Evolutionary conservation across 2,329 filamentous ascomycete species (phyloP), one percentile per base, ranked within the genome.

Genomic region (Emergomyces orientalis): DNA sequence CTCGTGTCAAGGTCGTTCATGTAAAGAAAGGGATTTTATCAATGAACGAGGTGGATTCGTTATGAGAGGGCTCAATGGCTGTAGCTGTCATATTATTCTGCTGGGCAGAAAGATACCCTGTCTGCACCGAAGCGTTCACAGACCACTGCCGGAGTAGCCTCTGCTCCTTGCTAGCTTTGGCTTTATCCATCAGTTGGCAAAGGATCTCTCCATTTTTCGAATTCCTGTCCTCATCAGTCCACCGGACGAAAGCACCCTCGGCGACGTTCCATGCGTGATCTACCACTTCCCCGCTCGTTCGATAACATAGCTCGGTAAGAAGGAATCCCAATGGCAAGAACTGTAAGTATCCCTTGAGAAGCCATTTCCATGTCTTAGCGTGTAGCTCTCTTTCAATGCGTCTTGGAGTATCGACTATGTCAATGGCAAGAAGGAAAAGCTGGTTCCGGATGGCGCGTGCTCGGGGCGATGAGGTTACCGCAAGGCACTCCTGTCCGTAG

Each of bases 391-490:
- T 55, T 37, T 66, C 64, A 11, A 69, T 27, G 17, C 66, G 67
- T 49, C 45, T 63, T 3, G 57, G 45, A 32, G 64, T 64, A 55
- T 90, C 88, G 56, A 89, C 80, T 54, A 89, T 84, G 67, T 90
- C 87, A 34, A 90, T 79, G 1, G 86, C 84, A 0, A 84, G 85
- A 51, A 85, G 76, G 70, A 89, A 88, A 0, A 90, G 79, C 63
- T 84, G 83, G 63, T 88, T 82, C 62, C 83, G 82, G 11, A 83
- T 81, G 57, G 86, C 83, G 84, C 82, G 67, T 25, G 69, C 32
- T 34, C 30, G 22, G 11, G 11, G 43, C 13, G 39, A 41, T 14
- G 22, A 14, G 47, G 11, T 41, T 66, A 1, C 72, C n/a, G 68
- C 66, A 51, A 71, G 67, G 47, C 88, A 81, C 64, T 84, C 79